phyloP scores from a whole-genome alignment of 23 red algal genomes.

The Gracilaria domingensis region DNA sequence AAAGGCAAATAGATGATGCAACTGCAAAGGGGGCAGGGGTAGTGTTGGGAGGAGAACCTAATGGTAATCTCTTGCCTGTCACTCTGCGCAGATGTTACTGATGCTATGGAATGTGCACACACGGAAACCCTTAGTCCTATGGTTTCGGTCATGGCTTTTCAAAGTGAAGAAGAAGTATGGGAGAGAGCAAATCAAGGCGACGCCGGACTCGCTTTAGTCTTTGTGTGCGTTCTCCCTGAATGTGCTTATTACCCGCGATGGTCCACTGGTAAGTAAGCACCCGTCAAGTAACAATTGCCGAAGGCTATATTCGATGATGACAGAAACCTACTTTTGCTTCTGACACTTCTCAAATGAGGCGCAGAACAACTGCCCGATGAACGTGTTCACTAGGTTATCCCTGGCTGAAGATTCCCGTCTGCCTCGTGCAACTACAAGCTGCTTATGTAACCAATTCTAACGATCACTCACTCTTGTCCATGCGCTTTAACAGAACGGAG shows the following conservation, averaged over 20 bases:
- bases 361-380: constrained; percentile 37
- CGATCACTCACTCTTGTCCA: no score
- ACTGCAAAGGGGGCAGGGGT: constrained; percentile 71
- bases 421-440: not conserved
- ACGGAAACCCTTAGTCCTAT: constrained; percentile 95
- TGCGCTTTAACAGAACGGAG: no score
- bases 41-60: constrained; percentile 51
- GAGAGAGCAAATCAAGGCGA: constrained; percentile 57
- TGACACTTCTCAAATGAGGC: constrained; percentile 47
- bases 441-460: no score
- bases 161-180: constrained; percentile 74
- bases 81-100: constrained; percentile 76
- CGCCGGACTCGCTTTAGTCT: constrained; percentile 82
- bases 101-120: constrained; percentile 62
- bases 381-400: constrained; percentile 25
- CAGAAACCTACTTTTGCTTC: constrained; percentile 19
- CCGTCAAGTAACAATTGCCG: not conserved
- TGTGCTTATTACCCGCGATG: not conserved
- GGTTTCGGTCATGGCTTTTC: constrained; percentile 71
- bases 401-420: constrained; percentile 12
- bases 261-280: not conserved
- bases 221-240: no score
- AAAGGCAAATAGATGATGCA: constrained; percentile 81
- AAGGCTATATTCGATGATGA: not conserved
- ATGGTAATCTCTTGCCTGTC: constrained; percentile 73